These are phyloP conservation scores for Filobasidium uniguttulatum DNA, from an alignment of 1,284 basidiomycete species.

Conservation along the genomic window DNA sequence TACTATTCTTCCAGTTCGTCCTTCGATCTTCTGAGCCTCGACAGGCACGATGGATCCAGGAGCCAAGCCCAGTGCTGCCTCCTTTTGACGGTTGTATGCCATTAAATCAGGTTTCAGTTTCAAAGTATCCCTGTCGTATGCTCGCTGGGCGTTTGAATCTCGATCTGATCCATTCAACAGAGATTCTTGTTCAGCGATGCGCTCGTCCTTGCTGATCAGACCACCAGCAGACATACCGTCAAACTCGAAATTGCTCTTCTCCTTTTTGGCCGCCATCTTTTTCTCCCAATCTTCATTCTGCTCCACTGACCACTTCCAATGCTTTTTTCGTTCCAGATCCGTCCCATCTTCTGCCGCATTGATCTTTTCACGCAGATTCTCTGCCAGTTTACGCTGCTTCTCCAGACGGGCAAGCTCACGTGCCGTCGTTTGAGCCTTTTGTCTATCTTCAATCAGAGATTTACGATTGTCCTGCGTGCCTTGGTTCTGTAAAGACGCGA, in stretches of 20 bases:
- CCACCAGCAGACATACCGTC: constrained; percentile 44
- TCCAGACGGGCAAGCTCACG: constrained; percentile 47
- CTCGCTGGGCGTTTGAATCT: constrained; percentile 67
- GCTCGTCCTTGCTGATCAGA: too few species aligned
- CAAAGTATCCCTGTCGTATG: constrained; percentile 83
- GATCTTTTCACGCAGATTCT: constrained; percentile 68
- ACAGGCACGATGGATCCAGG: constrained; percentile 46
- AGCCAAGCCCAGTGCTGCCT: constrained; percentile 58
- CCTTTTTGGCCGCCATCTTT: constrained; percentile 48
- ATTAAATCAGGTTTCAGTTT: constrained; percentile 71
- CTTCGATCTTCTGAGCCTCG: constrained; percentile 27
- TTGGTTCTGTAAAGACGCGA: constrained; percentile 44
- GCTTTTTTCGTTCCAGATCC: constrained; percentile 57
- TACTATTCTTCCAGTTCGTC: constrained; percentile 10
- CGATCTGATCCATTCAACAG: too few species aligned
- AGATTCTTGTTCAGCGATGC: too few species aligned
- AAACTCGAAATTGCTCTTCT: constrained; percentile 66
- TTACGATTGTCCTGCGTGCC: constrained; percentile 67
- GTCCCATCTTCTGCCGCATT: constrained; percentile 76
- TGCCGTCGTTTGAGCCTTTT: constrained; percentile 10
- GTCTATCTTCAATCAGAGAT: constrained; percentile 66
- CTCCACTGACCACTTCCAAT: constrained; percentile 88
- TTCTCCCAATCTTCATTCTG: constrained; percentile 91
- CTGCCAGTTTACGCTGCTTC: constrained; percentile 73
- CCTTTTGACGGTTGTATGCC: constrained; percentile 75